These are phyloP conservation scores for Fusarium redolens DNA, from an alignment of 2,329 filamentous ascomycete species.

Conservation along the genomic window DNA sequence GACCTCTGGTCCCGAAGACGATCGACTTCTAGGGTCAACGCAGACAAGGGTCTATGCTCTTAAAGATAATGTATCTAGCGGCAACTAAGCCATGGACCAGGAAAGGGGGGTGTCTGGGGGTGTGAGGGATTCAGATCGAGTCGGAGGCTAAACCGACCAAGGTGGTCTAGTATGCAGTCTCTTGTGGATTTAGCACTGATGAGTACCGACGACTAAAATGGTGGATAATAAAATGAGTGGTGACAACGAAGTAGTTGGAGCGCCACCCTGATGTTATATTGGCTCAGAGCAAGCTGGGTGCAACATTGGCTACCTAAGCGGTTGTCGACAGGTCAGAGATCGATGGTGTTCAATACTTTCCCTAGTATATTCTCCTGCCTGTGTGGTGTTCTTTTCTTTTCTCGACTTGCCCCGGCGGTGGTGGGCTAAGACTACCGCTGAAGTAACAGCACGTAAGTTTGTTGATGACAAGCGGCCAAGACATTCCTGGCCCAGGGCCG, in stretches of 20 bases:
- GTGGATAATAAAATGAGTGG: constrained; percentile 40
- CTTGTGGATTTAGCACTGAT: constrained; percentile 38
- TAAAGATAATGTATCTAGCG: constrained; percentile 41
- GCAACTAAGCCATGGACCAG: constrained; percentile 42
- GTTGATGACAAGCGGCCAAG: constrained; percentile 29
- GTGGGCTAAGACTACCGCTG: constrained; percentile 17
- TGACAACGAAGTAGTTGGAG: constrained; percentile 37
- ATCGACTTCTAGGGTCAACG: constrained; percentile 42
- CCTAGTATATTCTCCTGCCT: background rate
- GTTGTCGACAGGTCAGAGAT: constrained; percentile 38
- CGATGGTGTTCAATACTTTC: constrained; percentile 22
- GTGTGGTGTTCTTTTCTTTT: constrained; percentile 17
- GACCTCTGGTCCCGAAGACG: constrained; percentile 37
- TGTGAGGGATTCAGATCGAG: constrained; percentile 32
- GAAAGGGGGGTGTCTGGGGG: constrained; percentile 34
- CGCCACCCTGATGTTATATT: constrained; percentile 44
- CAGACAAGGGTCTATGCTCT: constrained; percentile 40
- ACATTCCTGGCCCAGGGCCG: constrained; percentile 24
- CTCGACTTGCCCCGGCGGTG: constrained; percentile 1
- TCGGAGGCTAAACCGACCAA: constrained; percentile 39
- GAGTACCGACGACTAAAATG: constrained; percentile 43
- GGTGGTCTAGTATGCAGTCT: constrained; percentile 27
- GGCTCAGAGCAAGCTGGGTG: constrained; percentile 32
- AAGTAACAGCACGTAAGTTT: constrained; percentile 10
- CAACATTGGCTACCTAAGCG: constrained; percentile 26